Conservation (phyloP, 1,284 basidiomycete species). For the Bothia castanella region DNA sequence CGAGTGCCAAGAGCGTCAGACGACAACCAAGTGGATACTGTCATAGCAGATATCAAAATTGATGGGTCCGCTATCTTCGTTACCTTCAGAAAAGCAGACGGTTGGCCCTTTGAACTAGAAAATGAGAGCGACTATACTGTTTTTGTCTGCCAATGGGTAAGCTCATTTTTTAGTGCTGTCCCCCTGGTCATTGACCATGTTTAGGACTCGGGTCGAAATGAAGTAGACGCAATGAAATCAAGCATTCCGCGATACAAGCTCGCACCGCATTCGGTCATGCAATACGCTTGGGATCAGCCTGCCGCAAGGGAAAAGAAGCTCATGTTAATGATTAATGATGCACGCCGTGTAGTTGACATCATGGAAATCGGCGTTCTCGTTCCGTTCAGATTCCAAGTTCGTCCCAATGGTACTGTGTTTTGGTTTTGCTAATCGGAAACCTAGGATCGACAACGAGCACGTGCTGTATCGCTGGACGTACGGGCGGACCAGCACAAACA, state of each 20-base stretch:
- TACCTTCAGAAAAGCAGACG: conserved; percentile 65
- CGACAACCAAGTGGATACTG: conserved; percentile 50
- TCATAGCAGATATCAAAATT: conserved; percentile 82
- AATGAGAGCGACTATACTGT: conserved; percentile 82
- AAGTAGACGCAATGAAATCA: conserved; percentile 36
- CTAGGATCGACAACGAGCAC: conserved; percentile 51
- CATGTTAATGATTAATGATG: conserved; percentile 60
- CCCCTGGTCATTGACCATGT: conserved; percentile 7
- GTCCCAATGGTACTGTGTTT: conserved; percentile 25
- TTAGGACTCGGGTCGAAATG: conserved; percentile 51
- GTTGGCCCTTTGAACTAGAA: conserved; percentile 90
- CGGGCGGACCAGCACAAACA: conserved; percentile 88
- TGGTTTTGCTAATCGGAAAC: conserved; percentile 5
- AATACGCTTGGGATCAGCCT: conserved; percentile 95
- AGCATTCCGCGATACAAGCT: conserved; percentile 49
- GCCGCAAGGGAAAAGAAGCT: conserved; percentile 84
- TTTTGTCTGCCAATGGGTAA: conserved; percentile 74
- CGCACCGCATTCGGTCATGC: conserved; percentile 51
- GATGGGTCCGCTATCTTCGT: conserved; percentile 91
- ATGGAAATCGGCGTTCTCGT: conserved; percentile 94
- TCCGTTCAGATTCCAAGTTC: conserved; percentile 82
- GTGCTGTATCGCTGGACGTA: conserved; percentile 86
- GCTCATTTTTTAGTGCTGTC: conserved; percentile 12
- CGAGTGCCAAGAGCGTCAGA: conserved; percentile 51
- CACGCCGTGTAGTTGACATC: conserved; percentile 80